Percentiles rank a stretch among this genome's conserved stretches.
Conservation (phyloP, 495 filamentous ascomycete species). For the Hypoxylon lenormandii region DNA sequence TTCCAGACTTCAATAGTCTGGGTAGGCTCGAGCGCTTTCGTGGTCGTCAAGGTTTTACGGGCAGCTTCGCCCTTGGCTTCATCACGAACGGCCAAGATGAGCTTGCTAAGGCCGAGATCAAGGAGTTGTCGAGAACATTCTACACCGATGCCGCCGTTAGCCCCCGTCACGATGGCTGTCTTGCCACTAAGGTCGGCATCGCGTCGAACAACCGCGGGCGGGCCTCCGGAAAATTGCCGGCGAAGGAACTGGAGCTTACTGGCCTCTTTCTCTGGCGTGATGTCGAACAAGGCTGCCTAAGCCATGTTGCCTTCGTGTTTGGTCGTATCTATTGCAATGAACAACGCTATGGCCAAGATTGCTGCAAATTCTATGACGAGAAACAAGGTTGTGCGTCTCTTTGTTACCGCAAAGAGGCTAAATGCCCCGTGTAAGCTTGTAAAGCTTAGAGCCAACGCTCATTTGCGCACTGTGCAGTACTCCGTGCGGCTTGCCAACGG, state of each 20-base stretch:
- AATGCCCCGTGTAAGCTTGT: too few species aligned
- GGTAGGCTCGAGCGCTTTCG: conserved; percentile 13
- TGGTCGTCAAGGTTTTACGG: conserved; percentile 17
- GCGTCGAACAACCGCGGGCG: background rate
- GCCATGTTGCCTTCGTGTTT: background rate
- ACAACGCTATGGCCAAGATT: too few species aligned
- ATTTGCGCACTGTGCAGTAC: too few species aligned
- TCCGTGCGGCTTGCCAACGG: too few species aligned
- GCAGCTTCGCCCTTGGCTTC: conserved; percentile 60
- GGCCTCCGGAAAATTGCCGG: conserved; percentile 3
- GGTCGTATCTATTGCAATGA: background rate
- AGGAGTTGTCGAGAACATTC: conserved; percentile 61
- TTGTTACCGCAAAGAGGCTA: too few species aligned
- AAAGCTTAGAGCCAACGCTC: too few species aligned
- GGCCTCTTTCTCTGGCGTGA: conserved; percentile 19
- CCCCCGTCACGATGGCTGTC: conserved; percentile 62
- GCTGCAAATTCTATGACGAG: too few species aligned
- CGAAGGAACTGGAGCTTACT: conserved; percentile 7
- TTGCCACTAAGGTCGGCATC: conserved; percentile 48
- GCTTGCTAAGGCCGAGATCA: conserved; percentile 52
- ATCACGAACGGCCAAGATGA: conserved; percentile 66
- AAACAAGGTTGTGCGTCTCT: too few species aligned
- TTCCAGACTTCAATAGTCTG: conserved; percentile 60
- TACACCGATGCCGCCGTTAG: conserved; percentile 63
- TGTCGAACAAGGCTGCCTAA: conserved; percentile 2